Base-by-base conservation (phyloP, 805 yeast species). In the Kuraishia borneana region DNA sequence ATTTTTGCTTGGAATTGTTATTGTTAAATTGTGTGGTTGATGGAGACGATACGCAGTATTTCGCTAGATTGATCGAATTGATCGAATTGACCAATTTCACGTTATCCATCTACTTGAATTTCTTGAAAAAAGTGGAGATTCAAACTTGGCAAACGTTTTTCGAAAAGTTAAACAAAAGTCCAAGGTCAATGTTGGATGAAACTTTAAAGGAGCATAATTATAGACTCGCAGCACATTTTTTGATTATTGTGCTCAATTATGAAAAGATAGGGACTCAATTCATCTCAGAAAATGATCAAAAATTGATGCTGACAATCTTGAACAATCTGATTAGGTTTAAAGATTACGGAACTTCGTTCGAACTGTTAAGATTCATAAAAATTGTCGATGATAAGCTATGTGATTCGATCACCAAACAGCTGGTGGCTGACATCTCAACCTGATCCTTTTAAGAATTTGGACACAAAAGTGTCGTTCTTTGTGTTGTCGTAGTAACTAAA, bases 391-490 rank as follows among this genome's bases (percentile, higher is more conserved):
- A 52, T 22, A 43, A 47, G 18, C 38, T 47, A 14, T 52, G 54
- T 34, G 43, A 64, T 37, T 65, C 64, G 3, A 50, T 64, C 21
- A 58, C 66, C 5, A 53, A 37, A 13, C 45, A 40, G 22, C 30
- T 56, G 37, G 49, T 44, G 32, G 28, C 16, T 13, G 16, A 25
- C 28, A 8, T 3, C 6, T 32, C 38, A 56, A 29, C 48, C 41
- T 26, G 70, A 65, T 32, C 83, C 83, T 53, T 75, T 76, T 48
- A 79, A 65, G 67, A 83, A 83, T 56, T 76, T 78, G 58, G 73
- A 74, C 34, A 83, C 73, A 50, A 83, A 83, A 46, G 65, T 67
- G 50, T 76, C 70, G 48, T 71, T 68, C 45, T 65, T 68, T 41
- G 73, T 70, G 29, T 63, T 64, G 42, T 65, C 66, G 43, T 80